A percentile compares a stretch with the other conserved stretches of the same genome.
Conservation (phyloP, 2,329 filamentous ascomycete species). For the Neofusicoccum ribis region DNA sequence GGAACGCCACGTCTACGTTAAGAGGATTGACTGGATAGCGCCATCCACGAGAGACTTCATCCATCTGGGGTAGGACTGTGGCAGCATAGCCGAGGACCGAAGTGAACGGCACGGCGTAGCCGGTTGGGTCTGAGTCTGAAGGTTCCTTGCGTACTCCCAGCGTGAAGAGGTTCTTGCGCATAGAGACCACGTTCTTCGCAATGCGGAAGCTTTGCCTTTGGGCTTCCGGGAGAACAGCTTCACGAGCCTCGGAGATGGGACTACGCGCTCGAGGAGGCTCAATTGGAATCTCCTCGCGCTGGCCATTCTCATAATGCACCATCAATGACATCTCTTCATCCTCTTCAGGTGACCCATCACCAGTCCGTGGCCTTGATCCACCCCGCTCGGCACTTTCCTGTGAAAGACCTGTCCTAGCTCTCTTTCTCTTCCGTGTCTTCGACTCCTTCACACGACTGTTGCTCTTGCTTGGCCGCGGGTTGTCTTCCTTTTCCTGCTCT, state of each 20-base stretch:
- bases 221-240: conserved; percentile 51
- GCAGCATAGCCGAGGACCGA: conserved; percentile 40
- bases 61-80: conserved; percentile 55
- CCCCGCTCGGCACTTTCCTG: conserved; percentile 44
- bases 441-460: conserved; percentile 26
- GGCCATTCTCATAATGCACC: conserved; percentile 61
- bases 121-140: conserved; percentile 28
- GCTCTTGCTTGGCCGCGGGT: background rate
- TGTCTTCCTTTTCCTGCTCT: conserved; percentile 34
- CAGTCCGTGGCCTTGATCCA: conserved; percentile 51
- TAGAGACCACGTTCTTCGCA: conserved; percentile 54
- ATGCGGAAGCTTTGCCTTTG: conserved; percentile 57
- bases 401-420: conserved; percentile 49
- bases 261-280: conserved; percentile 31
- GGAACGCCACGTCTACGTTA: conserved; percentile 52
- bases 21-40: conserved; percentile 60
- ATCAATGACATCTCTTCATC: conserved; percentile 53
- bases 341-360: conserved; percentile 35
- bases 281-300: conserved; percentile 59
- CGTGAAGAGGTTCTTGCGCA: conserved; percentile 58
- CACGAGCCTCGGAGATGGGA: conserved; percentile 39
- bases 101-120: conserved; percentile 46
- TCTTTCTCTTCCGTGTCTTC: conserved; percentile 58
- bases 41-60: conserved; percentile 57
- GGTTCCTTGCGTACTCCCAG: conserved; percentile 33